Percentiles rank a stretch among this genome's conserved stretches.
These are phyloP conservation scores for Aureococcus anophagefferens DNA, from an alignment of 108 stramenopile genomes.

Conservation along the genomic window DNA sequence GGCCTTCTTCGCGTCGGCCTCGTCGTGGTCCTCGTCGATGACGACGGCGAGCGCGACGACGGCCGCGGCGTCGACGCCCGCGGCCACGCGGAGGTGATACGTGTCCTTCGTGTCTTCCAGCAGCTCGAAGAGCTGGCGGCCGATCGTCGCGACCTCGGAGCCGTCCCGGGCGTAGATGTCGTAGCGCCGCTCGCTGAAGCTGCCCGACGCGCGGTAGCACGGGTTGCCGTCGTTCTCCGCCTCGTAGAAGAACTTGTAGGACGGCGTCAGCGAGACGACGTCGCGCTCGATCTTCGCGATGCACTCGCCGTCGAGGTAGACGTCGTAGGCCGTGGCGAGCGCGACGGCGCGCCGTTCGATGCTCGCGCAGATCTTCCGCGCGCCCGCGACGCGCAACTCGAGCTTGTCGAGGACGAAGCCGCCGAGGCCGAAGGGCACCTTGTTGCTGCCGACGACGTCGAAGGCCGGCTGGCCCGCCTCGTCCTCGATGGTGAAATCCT, in stretches of 20 bases:
- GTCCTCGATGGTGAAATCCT: neutral
- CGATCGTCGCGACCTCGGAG: neutral
- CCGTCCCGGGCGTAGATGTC: neutral
- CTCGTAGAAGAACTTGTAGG: conserved; percentile 1
- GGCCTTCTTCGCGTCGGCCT: conserved; percentile 12
- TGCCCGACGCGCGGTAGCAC: neutral
- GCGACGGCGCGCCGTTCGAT: neutral
- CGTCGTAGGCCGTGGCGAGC: neutral
- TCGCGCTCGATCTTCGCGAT: neutral
- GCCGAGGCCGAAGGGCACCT: conserved; percentile 2
- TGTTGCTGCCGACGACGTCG: conserved; percentile 2
- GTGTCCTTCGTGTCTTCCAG: neutral
- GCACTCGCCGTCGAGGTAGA: neutral
- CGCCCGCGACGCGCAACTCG: neutral
- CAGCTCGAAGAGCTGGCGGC: neutral
- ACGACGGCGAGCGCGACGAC: neutral
- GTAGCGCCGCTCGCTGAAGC: neutral
- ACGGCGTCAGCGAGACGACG: neutral
- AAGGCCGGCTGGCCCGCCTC: neutral
- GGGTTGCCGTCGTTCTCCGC: neutral
- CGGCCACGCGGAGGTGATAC: neutral
- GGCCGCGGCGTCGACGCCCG: neutral
- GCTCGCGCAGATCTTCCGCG: neutral
- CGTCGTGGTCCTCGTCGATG: conserved; percentile 2
- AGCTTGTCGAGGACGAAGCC: neutral